Conservation (phyloP, 805 yeast species). For the Ogataea zsoltii region DNA sequence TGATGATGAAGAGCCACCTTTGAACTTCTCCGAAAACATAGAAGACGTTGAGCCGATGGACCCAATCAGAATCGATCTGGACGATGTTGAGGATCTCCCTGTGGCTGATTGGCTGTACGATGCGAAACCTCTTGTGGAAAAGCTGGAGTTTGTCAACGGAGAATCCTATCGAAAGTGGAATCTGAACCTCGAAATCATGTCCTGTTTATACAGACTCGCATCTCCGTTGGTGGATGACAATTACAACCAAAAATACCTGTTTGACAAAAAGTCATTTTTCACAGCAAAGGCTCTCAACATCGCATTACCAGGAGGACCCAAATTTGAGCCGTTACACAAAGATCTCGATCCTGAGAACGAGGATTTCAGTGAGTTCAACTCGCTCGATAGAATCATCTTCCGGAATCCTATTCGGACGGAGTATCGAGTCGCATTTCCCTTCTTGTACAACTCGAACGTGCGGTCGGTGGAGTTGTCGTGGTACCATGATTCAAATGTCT, state of each 20-base stretch:
- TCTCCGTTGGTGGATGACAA: slow-evolving; percentile 72
- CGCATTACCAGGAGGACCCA: slow-evolving; percentile 94
- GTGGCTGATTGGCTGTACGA: slow-evolving; percentile 82
- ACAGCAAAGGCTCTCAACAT: slow-evolving; percentile 90
- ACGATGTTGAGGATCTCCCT: slow-evolving; percentile 58
- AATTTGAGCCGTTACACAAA: slow-evolving; percentile 81
- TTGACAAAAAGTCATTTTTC: slow-evolving; percentile 76
- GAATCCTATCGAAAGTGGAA: slow-evolving; percentile 76
- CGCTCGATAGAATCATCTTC: slow-evolving; percentile 83
- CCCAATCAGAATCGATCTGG: slow-evolving; percentile 68
- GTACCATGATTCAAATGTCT: slow-evolving; percentile 65
- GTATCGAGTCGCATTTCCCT: slow-evolving; percentile 84
- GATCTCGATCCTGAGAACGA: slow-evolving; percentile 63
- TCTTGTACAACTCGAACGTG: slow-evolving; percentile 76
- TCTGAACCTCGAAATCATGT: slow-evolving; percentile 59
- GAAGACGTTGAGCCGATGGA: slow-evolving; percentile 72
- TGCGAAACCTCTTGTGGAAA: slow-evolving; percentile 67
- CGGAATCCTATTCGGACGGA: slow-evolving; percentile 78
- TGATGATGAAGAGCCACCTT: slow-evolving; percentile 96
- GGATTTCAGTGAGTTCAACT: slow-evolving; percentile 87
- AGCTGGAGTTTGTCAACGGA: slow-evolving; percentile 60
- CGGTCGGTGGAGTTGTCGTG: slow-evolving; percentile 59
- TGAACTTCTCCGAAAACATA: slow-evolving; percentile 78
- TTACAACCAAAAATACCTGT: slow-evolving; percentile 65
- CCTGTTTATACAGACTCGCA: slow-evolving; percentile 64